phyloP scores from a whole-genome alignment of 768 basidiomycete species.

The Tubosaeta sp. region DNA sequence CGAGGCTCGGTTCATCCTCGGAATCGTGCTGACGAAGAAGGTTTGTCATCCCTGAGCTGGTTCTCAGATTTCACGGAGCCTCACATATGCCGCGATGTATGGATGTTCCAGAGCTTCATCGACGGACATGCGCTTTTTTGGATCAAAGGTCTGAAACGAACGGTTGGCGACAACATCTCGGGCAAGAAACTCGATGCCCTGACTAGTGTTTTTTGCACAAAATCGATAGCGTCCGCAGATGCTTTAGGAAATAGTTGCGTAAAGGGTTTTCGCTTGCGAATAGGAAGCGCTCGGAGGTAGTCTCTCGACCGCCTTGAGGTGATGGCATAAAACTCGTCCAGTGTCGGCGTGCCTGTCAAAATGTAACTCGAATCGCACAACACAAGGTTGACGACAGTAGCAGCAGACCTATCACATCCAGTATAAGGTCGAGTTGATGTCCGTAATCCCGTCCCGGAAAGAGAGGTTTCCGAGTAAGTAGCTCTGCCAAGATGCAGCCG shows the following conservation, averaged over 20 bases:
- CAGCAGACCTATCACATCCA: conserved; percentile 71
- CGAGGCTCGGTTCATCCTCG: conserved; percentile 83
- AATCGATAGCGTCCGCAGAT: conserved; percentile 66
- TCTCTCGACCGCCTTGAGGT: conserved; percentile 80
- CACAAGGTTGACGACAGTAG: background rate
- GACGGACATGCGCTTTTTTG: conserved; percentile 78
- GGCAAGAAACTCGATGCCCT: conserved; percentile 17
- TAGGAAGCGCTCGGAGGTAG: conserved; percentile 83
- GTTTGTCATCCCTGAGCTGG: conserved; percentile 1
- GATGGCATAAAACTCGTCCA: conserved; percentile 90
- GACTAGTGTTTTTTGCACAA: conserved; percentile 67
- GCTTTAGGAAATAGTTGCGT: conserved; percentile 73
- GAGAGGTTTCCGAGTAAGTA: conserved; percentile 73
- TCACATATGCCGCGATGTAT: conserved; percentile 71
- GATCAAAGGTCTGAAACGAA: conserved; percentile 68
- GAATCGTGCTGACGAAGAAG: conserved; percentile 61
- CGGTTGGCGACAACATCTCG: conserved; percentile 10
- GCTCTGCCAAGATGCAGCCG: conserved; percentile 75
- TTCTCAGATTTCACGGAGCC: conserved; percentile 18
- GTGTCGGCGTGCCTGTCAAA: conserved; percentile 64
- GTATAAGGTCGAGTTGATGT: conserved; percentile 83
- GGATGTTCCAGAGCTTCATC: conserved; percentile 81
- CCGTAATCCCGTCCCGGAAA: conserved; percentile 88
- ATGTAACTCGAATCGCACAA: conserved; percentile 19
- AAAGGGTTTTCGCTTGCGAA: conserved; percentile 72